phyloP scores from a whole-genome alignment of 805 yeast species.

The Spathaspora hagerdaliae region DNA sequence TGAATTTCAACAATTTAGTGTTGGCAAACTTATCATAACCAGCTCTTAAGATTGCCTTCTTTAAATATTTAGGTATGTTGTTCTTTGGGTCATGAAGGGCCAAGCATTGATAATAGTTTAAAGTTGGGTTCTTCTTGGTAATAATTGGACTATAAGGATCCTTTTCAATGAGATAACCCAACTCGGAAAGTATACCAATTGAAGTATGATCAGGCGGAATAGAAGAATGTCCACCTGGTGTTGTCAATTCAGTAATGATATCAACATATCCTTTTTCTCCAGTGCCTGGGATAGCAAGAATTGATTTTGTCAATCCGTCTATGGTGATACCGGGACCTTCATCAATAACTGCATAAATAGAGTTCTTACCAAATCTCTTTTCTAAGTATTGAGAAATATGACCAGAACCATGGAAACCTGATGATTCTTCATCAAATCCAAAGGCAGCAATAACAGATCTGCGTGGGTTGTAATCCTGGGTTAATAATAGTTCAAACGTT shows the following conservation, averaged over 20 bases:
- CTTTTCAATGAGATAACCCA: constrained; percentile 54
- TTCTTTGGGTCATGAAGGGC: constrained; percentile 45
- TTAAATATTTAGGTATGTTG: constrained; percentile 17
- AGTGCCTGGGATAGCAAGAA: constrained; percentile 47
- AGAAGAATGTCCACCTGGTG: constrained; percentile 79
- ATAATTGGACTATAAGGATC: constrained; percentile 49
- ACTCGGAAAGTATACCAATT: constrained; percentile 66
- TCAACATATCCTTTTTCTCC: constrained; percentile 52
- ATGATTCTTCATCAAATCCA: constrained; percentile 79
- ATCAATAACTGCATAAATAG: constrained; percentile 61
- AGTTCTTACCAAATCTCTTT: constrained; percentile 55
- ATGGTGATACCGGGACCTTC: constrained; percentile 61
- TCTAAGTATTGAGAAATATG: constrained; percentile 43
- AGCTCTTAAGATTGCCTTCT: constrained; percentile 31
- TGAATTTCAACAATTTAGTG: constrained; percentile 19
- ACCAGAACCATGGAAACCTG: constrained; percentile 62
- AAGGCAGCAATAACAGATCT: constrained; percentile 62
- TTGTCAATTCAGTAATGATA: constrained; percentile 42
- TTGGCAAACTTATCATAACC: constrained; percentile 32
- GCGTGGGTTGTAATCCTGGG: constrained; percentile 49
- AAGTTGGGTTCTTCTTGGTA: constrained; percentile 54
- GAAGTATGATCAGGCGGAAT: constrained; percentile 77
- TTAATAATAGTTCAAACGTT: constrained; percentile 55
- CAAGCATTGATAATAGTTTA: constrained; percentile 55
- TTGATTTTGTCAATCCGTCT: constrained; percentile 43